Evolutionary conservation across 768 basidiomycete genomes (phyloP).

Genomic region (Lanmaoa rubissima): DNA sequence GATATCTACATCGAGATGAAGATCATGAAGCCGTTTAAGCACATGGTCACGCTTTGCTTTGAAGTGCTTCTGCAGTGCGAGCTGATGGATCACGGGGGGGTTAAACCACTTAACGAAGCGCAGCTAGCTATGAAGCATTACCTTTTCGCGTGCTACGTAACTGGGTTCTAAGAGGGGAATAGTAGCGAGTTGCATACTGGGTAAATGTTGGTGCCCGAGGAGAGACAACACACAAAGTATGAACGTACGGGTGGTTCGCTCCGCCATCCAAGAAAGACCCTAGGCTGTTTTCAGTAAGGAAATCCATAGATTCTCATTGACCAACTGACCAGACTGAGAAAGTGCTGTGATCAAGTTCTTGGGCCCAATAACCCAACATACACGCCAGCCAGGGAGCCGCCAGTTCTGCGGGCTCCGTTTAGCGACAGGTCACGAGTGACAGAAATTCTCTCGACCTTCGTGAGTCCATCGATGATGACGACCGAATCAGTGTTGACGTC

Average conservation of each 20-base stretch:
- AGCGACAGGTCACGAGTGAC: background rate
- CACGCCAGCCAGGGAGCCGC: constrained; percentile 92
- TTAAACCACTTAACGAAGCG: background rate
- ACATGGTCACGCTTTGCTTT: constrained; percentile 90
- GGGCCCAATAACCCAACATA: constrained; percentile 93
- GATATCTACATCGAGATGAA: constrained; percentile 74
- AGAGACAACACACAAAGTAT: background rate
- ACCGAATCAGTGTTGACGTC: constrained; percentile 85
- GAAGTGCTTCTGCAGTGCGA: constrained; percentile 88
- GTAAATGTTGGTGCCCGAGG: background rate
- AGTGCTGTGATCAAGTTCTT: constrained; percentile 86
- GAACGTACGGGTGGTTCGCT: constrained; percentile 82
- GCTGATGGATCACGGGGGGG: constrained; percentile 31
- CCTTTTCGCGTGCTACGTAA: constrained; percentile 69
- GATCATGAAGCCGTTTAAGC: constrained; percentile 70
- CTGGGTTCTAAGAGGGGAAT: constrained; percentile 75
- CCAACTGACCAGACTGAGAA: constrained; percentile 71
- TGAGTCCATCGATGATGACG: constrained; percentile 88
- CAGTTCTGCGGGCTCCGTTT: constrained; percentile 62
- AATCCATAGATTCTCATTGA: background rate
- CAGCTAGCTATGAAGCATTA: constrained; percentile 18
- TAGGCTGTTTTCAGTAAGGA: constrained; percentile 11
- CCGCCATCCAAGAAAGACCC: constrained; percentile 94
- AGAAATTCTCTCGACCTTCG: constrained; percentile 55
- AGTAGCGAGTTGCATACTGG: constrained; percentile 83